Evolutionary conservation across 2,329 filamentous ascomycete genomes (phyloP).

Genomic region (Sporothrix schenckii): DNA sequence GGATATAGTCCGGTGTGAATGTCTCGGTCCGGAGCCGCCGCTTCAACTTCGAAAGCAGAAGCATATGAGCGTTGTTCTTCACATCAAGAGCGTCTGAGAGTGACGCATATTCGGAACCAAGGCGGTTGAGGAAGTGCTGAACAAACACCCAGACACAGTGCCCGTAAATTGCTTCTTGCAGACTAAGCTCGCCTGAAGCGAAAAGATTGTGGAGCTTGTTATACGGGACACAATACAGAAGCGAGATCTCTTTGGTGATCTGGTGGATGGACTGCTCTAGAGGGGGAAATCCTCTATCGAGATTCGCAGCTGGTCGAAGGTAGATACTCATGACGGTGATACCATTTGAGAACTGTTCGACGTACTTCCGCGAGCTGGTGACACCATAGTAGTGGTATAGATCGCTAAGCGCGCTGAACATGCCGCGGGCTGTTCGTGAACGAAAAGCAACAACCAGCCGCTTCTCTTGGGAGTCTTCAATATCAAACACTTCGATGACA

Average conservation of each 20-base stretch:
- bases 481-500: conserved; percentile 97
- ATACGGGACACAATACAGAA: conserved; percentile 96
- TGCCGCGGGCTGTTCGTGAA: conserved; percentile 83
- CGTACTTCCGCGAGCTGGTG: conserved; percentile 94
- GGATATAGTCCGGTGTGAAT: conserved; percentile 96
- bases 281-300: conserved; percentile 64
- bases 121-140: conserved; percentile 94
- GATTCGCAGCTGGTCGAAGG: conserved; percentile 69
- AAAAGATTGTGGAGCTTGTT: conserved; percentile 95
- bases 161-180: conserved; percentile 96
- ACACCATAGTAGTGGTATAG: conserved; percentile 98
- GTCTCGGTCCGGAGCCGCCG: conserved; percentile 92
- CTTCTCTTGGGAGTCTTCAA: conserved; percentile 89
- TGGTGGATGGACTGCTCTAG: conserved; percentile 96
- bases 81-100: conserved; percentile 78
- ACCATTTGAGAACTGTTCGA: conserved; percentile 98
- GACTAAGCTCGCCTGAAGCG: conserved; percentile 78
- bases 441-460: conserved; percentile 93
- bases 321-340: conserved; percentile 98
- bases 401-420: conserved; percentile 94
- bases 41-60: conserved; percentile 91
- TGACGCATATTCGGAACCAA: conserved; percentile 89
- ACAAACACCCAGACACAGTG: conserved; percentile 98
- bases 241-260: conserved; percentile 97
- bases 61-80: conserved; percentile 81